These are phyloP conservation scores for Leonotis leonurus DNA, from an alignment of 257 asterid species.

Conservation along the genomic window DNA sequence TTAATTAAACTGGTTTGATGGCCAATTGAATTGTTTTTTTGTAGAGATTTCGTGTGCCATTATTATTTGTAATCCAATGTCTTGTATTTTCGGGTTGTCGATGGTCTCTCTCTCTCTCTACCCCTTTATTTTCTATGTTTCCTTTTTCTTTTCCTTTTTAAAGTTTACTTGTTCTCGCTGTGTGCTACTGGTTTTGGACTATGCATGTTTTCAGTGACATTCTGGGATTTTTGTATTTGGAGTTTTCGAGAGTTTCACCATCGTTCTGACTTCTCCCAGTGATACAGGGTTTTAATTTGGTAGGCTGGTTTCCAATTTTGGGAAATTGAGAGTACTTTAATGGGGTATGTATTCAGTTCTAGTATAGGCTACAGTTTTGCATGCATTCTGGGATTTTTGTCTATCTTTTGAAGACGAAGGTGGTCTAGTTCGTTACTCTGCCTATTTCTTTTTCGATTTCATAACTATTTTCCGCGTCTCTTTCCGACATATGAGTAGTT, in stretches of 20 bases:
- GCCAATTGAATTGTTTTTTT: conserved; percentile 15
- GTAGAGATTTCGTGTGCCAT: conserved; percentile 26
- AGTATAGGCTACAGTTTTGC: conserved; percentile 28
- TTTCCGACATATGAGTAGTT: conserved; percentile 1
- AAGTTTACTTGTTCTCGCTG: background rate
- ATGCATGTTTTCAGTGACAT: conserved; percentile 9
- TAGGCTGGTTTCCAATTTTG: conserved; percentile 10
- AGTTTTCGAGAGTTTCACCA: background rate
- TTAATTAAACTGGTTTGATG: background rate
- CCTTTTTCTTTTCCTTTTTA: background rate
- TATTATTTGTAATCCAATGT: conserved; percentile 31
- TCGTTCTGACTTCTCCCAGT: conserved; percentile 5
- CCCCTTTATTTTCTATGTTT: background rate
- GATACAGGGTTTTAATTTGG: conserved; percentile 28
- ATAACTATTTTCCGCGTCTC: background rate
- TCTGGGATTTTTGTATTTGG: conserved; percentile 16
- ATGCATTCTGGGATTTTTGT: conserved; percentile 16
- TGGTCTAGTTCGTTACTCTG: background rate
- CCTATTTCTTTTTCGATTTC: background rate
- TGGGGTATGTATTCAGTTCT: background rate
- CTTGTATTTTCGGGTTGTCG: conserved; percentile 6
- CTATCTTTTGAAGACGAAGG: conserved; percentile 10
- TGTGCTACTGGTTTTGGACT: conserved; percentile 16
- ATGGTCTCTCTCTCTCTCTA: background rate
- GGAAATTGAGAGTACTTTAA: conserved; percentile 17